Evolutionary conservation across 805 yeast species (phyloP).

Genomic region (Kodamaea nitidulidarum): DNA sequence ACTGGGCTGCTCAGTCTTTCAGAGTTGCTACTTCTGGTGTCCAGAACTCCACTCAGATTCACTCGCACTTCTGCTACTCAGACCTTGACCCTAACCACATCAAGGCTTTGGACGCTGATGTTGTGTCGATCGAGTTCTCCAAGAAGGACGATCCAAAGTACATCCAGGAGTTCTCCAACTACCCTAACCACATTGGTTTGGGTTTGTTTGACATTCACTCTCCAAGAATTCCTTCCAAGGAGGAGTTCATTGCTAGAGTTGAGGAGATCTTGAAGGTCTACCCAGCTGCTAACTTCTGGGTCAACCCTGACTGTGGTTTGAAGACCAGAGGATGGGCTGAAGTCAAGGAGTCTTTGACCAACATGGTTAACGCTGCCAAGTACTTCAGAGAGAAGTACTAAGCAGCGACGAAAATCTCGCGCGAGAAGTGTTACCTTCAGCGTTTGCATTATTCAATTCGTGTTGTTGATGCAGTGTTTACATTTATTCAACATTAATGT

Average conservation of each 20-base stretch:
- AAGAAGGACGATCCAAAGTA: conserved; percentile 99
- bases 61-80: conserved; percentile 99
- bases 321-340: conserved; percentile 99
- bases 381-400: conserved; percentile 57
- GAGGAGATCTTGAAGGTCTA: conserved; percentile 92
- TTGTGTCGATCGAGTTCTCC: conserved; percentile 98
- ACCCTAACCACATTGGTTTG: conserved; percentile 99
- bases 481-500: conserved; percentile 51
- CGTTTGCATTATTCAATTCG: conserved; percentile 40
- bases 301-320: conserved; percentile 99
- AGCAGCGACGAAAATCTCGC: conserved; percentile 8
- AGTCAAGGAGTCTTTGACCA: conserved; percentile 89
- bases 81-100: conserved; percentile 99
- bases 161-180: conserved; percentile 94
- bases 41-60: conserved; percentile 90
- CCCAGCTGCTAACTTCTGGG: conserved; percentile 99
- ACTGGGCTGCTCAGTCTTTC: conserved; percentile 99
- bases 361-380: conserved; percentile 99
- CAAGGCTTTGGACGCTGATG: conserved; percentile 99
- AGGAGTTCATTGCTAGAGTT: conserved; percentile 92
- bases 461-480: conserved; percentile 39
- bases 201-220: conserved; percentile 99
- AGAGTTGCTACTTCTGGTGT: conserved; percentile 99
- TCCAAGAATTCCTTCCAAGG: conserved; percentile 98
- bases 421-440: not conserved